Base-by-base conservation (phyloP, 2,329 filamentous ascomycete species). In the Alternaria infectoria region DNA sequence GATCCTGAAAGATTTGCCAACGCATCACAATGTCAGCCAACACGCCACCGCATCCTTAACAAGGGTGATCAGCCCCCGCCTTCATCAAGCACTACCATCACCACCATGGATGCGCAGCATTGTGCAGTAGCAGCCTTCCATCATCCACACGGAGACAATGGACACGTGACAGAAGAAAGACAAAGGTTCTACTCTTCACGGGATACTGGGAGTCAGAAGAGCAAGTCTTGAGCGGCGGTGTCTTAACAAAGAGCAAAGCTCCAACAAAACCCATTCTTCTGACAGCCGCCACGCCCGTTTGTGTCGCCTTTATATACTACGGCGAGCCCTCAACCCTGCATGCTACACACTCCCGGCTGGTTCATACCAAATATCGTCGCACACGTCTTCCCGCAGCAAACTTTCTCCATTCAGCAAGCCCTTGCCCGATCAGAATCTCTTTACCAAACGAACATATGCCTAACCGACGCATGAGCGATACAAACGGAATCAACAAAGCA, bases 161-260 rank as follows among this genome's bases (percentile, higher is more conserved):
- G 51, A 44, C 65, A 71, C 52, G 56, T 65, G 65, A 68, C 19
- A 45, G 52, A 60, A 64, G 45, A 58, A 46, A 70, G 67, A 72
- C 71, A 75, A 73, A 72, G 71, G 54, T 60, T 56, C 23, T 47
- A 55, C 61, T 26, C 59, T 70, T 72, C 70, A 71, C 70, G 50
- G 50, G 43, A 43, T 28, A 43, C n/a, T 44, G 6, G 12, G 43
- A 60, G 49, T 57, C 60, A 59, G 49, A 54, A 65, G 60, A 68
- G 51, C 47, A 59, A 65, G 68, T 69, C 69, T 74, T 61, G 62
- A 54, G 57, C 32, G 28, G 46, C 28, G 36, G 47, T 54, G 28
- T 32, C 44, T 57, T 64, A 63, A 74, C 73, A 76, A 77, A 75
- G 71, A 69, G 69, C 70, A 74, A 73, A 71, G 61, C 32, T 44